Evolutionary conservation across 1,139 yeast genomes (phyloP), one percentile per base, ranked within the genome.

Genomic region (Pneumocystis jirovecii): DNA sequence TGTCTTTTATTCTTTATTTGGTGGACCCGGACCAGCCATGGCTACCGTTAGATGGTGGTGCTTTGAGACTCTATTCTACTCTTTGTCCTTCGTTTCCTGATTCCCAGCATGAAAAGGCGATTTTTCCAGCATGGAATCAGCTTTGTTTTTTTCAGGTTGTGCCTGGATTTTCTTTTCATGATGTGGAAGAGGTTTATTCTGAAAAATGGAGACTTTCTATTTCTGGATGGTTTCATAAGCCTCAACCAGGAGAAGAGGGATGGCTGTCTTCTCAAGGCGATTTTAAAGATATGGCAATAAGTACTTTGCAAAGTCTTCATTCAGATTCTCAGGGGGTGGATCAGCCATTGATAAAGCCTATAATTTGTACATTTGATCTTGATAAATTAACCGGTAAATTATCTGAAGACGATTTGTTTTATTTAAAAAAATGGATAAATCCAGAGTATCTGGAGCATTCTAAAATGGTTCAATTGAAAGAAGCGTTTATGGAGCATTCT

Each of bases 151-250:
- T 95, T 80, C 86, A 88, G 1, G 97, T 95, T 10, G 95, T 90
- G 73, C 98, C 98, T 0, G 99, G 98, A 0, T 82, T 86, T 64
- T 87, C 96, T 1, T 95, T 93, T 79, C 99, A 95, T 74, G 98
- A 95, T 71, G 99, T 95, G 10, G 98, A 95, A 76, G 98, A 95
- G 74, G 98, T 95, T 1, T 82, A 86, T 69, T 96, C 85, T 1
- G 95, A 90, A 72, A 62, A 85, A 73, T 95, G 90, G 69, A 81
- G 99, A 71, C 78, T 93, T 62, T 87, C 96, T 0, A 89, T 95
- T 68, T 96, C 93, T 73, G 99, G 99, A 0, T 95, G 99, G 99
- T 95, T 93, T 74, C 99, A 95, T 74, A 89, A 91, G 63, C 98
- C 98, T 1, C 98, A 93, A 73, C 79, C 78, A 10, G 97, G 96